These are phyloP conservation scores for Gynostemma pentaphyllum DNA, from an alignment of 306 rosid species.

Conservation along the genomic window DNA sequence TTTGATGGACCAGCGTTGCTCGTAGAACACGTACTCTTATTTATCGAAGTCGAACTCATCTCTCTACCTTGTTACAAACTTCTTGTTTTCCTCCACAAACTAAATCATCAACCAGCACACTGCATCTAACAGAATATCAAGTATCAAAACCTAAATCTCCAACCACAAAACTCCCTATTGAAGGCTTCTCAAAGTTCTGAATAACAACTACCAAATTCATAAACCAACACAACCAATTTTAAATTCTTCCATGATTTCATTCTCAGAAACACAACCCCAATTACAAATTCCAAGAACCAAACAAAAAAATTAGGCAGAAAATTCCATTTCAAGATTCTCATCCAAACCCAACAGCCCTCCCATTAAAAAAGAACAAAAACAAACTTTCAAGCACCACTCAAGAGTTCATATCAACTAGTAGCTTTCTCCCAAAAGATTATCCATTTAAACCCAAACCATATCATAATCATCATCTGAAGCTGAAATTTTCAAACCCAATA, in stretches of 20 bases:
- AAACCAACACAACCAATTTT: not conserved
- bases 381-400: not conserved
- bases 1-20: constrained; percentile 17
- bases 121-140: not conserved
- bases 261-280: constrained; percentile 2
- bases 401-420: not conserved
- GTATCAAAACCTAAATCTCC: not conserved
- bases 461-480: not conserved
- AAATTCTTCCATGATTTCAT: not conserved
- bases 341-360: not conserved
- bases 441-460: too few species aligned
- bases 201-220: not conserved
- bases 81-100: not conserved
- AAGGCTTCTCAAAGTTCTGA: not conserved
- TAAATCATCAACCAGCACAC: constrained; percentile 3
- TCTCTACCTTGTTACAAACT: constrained; percentile 6
- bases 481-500: not conserved
- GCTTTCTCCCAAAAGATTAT: too few species aligned
- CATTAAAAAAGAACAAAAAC: not conserved
- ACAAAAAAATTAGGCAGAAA: not conserved
- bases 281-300: not conserved
- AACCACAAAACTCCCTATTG: not conserved
- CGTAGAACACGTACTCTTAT: constrained; percentile 22
- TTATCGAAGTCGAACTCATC: constrained; percentile 24
- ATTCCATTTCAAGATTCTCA: not conserved